Evolutionary conservation across 306 rosid genomes (phyloP).

Genomic region (Alnus glutinosa): DNA sequence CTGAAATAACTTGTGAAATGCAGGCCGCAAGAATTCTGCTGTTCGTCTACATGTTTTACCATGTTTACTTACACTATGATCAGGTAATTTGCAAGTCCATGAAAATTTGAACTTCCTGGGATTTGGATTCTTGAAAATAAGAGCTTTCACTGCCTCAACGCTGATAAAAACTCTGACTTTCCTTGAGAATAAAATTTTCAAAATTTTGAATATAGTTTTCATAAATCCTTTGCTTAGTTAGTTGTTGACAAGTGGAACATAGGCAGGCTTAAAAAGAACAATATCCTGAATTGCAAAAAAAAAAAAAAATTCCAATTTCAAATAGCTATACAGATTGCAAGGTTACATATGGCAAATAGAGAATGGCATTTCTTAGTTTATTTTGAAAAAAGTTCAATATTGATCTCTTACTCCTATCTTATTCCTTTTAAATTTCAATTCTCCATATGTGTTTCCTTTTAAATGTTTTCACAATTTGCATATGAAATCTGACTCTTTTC

Average conservation of each 20-base stretch:
- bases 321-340: background rate
- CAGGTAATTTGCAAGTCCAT: constrained; percentile 58
- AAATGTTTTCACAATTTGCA: background rate
- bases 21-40: constrained; percentile 93
- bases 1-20: constrained; percentile 29
- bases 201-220: background rate
- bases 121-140: background rate
- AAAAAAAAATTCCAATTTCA: background rate
- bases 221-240: background rate
- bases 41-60: constrained; percentile 79
- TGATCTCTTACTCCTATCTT: background rate
- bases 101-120: constrained; percentile 14
- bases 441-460: background rate
- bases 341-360: background rate
- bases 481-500: background rate
- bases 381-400: background rate
- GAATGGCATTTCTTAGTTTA: background rate
- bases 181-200: background rate
- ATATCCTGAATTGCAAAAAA: background rate
- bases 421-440: background rate
- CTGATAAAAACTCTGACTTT: background rate
- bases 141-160: background rate
- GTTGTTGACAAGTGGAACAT: background rate
- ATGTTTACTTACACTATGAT: constrained; percentile 79
- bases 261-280: background rate